Evolutionary conservation across 2,329 filamentous ascomycete genomes (phyloP).

Genomic region (Annulohypoxylon truncatum): DNA sequence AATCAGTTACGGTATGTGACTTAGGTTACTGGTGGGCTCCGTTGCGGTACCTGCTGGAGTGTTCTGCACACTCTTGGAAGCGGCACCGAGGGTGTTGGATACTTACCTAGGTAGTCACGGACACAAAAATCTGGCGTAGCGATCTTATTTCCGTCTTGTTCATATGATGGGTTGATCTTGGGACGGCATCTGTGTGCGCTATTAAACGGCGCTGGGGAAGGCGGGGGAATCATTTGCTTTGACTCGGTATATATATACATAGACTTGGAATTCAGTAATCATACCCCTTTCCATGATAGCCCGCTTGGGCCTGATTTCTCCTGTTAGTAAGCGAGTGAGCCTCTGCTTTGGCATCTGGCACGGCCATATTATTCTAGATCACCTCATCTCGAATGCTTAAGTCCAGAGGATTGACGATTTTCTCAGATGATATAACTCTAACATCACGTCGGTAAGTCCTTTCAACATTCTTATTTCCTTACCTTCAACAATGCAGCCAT

Average conservation of each 20-base stretch:
- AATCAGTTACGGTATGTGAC: slow-evolving; percentile 30
- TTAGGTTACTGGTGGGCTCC: slow-evolving; percentile 19
- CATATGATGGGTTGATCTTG: slow-evolving; percentile 37
- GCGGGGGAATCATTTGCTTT: slow-evolving; percentile 32
- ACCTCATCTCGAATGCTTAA: background rate
- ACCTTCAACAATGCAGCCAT: background rate
- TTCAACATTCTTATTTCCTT: slow-evolving; percentile 3
- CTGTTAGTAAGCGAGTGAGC: background rate
- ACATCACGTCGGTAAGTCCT: background rate
- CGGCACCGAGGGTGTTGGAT: slow-evolving; percentile 17
- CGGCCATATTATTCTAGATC: background rate
- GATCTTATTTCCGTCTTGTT: slow-evolving; percentile 38
- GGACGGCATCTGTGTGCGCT: slow-evolving; percentile 17
- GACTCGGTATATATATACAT: slow-evolving; percentile 46
- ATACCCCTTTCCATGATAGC: slow-evolving; percentile 42
- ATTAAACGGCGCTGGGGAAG: slow-evolving; percentile 20
- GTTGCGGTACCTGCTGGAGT: slow-evolving; percentile 10
- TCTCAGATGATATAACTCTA: slow-evolving; percentile 1
- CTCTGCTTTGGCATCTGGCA: background rate
- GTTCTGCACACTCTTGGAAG: slow-evolving; percentile 17
- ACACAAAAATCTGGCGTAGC: slow-evolving; percentile 42
- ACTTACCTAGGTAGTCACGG: slow-evolving; percentile 1
- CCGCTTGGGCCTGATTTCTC: background rate
- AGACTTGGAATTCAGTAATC: slow-evolving; percentile 48
- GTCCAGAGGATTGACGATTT: background rate